Base-by-base conservation (phyloP, 2,329 filamentous ascomycete species). In the Elsinoe arachidis region DNA sequence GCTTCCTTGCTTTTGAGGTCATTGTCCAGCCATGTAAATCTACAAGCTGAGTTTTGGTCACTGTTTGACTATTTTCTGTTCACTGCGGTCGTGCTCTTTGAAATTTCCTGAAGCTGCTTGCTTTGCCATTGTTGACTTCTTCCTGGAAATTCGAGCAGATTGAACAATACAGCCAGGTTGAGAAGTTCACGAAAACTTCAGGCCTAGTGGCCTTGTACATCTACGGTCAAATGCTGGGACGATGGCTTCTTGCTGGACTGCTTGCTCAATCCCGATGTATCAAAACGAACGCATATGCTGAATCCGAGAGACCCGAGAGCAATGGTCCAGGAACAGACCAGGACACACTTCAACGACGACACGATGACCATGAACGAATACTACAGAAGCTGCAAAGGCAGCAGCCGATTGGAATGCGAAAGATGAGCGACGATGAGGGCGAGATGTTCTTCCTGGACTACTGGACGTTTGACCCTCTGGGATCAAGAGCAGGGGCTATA, bases 361-460 rank as follows among this genome's bases (percentile, higher is more conserved):
- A 39, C 34, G 35, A 53, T 38, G 34, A 53, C 30, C 33, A 53
- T 19, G 49, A 53, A 37, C 33, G 49, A 39, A 53, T 53, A 38
- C 21, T 53, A 26, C 11, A 39, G 19, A 53, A 53, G 49, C 49
- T 53, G 17, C 49, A 53, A 15, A 63, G 62, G 63, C 69, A 72
- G 65, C 69, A 63, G 39, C 86, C 86, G 0, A 78, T 80, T 1
- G 87, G 81, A 0, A 77, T 91, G 56, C 81, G 80, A 67, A 90
- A 90, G 67, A 88, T 91, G 81, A 77, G 82, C 47, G 76, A 77
- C 4, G 84, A 90, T 66, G 80, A 82, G 52, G 81, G 81, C 59
- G 85, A 88, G 67, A 93, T 89, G 77, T 85, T 92, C 67, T 81
- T 84, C 63, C 74, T 84, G 57, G 79, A 87, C 44, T 86, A 89